Evolutionary conservation across 345 rosid genomes (phyloP).

Genomic region (Zanthoxylum bungeanum): DNA sequence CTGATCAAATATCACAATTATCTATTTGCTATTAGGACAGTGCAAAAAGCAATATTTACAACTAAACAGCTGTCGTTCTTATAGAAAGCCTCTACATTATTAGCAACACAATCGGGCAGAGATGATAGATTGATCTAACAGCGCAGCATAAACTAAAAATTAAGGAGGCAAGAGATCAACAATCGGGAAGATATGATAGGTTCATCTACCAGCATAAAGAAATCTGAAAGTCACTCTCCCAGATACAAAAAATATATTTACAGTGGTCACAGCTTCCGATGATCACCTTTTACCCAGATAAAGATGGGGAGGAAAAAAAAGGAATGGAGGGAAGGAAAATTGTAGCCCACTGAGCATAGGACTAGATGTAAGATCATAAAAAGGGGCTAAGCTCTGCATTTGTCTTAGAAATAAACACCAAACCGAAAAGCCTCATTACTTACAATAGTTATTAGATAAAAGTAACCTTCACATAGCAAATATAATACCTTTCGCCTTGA

Average conservation of each 20-base stretch:
- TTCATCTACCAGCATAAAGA: too few relatives aligned
- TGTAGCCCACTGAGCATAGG: background rate
- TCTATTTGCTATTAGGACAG: background rate
- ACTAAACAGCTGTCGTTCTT: background rate
- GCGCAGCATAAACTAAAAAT: too few relatives aligned
- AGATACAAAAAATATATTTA: background rate
- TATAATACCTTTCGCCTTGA: slow-evolving; percentile 90
- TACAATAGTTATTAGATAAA: slow-evolving; percentile 2
- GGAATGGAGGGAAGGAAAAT: background rate
- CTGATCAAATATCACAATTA: too few relatives aligned
- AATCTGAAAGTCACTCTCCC: background rate
- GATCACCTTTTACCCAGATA: background rate
- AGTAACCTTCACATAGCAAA: slow-evolving; percentile 17
- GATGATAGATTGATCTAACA: too few relatives aligned
- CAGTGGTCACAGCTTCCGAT: background rate
- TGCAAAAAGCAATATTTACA: background rate
- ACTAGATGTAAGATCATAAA: background rate
- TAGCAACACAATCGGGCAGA: too few relatives aligned
- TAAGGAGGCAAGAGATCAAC: too few relatives aligned
- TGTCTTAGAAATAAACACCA: background rate
- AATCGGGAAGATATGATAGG: too few relatives aligned
- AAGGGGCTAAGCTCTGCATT: background rate
- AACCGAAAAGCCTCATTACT: background rate
- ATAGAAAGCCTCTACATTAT: too few relatives aligned
- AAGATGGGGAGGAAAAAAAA: background rate